Percentiles rank a stretch among this genome's conserved stretches.
Conservation (phyloP, 768 basidiomycete genomes). For the Lactifluus rugatus region DNA sequence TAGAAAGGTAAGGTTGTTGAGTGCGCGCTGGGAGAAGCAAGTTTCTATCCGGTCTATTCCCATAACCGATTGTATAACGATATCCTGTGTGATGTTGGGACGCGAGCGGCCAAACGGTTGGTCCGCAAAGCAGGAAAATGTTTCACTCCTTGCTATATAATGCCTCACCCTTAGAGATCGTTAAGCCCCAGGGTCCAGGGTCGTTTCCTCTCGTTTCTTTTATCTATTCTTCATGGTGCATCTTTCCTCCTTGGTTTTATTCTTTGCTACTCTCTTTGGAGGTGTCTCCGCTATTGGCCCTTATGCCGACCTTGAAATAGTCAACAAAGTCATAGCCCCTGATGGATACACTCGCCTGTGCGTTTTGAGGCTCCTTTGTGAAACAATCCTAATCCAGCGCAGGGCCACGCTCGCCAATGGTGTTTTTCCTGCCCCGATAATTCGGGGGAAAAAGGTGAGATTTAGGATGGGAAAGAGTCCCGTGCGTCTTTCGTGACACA, state of each 20-base stretch:
- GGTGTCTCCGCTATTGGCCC: not conserved
- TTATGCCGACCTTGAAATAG: not conserved
- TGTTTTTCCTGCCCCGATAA: not conserved
- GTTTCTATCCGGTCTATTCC: not conserved
- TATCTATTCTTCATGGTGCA: not conserved
- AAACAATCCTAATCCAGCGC: not conserved
- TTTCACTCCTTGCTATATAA: not conserved
- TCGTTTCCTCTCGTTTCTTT: not conserved
- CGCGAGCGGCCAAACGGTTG: not conserved
- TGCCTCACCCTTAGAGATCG: not conserved
- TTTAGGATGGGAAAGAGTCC: not conserved
- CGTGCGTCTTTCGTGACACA: not conserved
- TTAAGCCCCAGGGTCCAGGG: not conserved
- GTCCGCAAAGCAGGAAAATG: not conserved
- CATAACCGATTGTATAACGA: not conserved
- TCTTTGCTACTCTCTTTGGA: not conserved
- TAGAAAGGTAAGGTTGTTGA: not conserved
- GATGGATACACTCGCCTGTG: conserved; percentile 22
- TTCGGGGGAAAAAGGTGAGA: not conserved
- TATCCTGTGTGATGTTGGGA: not conserved
- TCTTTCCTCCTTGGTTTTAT: not conserved
- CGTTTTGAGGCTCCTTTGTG: not conserved
- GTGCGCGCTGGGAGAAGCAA: not conserved
- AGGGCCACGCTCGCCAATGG: not conserved
- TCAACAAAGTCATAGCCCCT: conserved; percentile 16